phyloP scores from a whole-genome alignment of 139 green algal species.

The Nannochloris sp. region DNA sequence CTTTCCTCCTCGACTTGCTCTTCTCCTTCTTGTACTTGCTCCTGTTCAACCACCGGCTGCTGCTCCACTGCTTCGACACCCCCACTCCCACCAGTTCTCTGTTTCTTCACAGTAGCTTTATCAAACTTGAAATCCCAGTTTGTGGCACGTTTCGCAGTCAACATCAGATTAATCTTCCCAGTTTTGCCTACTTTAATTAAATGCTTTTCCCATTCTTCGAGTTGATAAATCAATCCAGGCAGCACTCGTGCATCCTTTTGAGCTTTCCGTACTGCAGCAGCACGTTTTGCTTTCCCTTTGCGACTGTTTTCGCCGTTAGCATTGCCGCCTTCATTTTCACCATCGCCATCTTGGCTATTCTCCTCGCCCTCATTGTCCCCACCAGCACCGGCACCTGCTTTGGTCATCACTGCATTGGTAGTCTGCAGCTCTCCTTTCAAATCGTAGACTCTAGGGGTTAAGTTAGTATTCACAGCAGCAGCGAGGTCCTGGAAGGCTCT shows the following conservation, averaged over 20 bases:
- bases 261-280: not conserved
- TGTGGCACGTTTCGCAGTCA: not conserved
- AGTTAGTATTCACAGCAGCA: conserved; percentile 20
- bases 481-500: conserved; percentile 24
- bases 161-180: not conserved
- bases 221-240: not conserved
- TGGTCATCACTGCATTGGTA: not conserved
- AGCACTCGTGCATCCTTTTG: not conserved
- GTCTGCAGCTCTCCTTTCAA: conserved; percentile 26
- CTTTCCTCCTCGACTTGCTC: not conserved
- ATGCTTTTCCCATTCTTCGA: not conserved
- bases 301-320: not conserved
- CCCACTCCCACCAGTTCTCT: conserved; percentile 18
- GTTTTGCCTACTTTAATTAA: not conserved
- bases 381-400: not conserved
- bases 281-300: not conserved
- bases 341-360: no score
- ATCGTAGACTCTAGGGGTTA: conserved; percentile 29
- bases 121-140: conserved; percentile 1
- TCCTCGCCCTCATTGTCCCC: not conserved
- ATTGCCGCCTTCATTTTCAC: conserved; percentile 5
- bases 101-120: conserved; percentile 32
- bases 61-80: not conserved
- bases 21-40: not conserved
- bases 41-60: not conserved